Percentiles rank a stretch among this genome's conserved stretches.
phyloP scores from a whole-genome alignment of 495 filamentous ascomycete species.

The Hypoxylon rickii region DNA sequence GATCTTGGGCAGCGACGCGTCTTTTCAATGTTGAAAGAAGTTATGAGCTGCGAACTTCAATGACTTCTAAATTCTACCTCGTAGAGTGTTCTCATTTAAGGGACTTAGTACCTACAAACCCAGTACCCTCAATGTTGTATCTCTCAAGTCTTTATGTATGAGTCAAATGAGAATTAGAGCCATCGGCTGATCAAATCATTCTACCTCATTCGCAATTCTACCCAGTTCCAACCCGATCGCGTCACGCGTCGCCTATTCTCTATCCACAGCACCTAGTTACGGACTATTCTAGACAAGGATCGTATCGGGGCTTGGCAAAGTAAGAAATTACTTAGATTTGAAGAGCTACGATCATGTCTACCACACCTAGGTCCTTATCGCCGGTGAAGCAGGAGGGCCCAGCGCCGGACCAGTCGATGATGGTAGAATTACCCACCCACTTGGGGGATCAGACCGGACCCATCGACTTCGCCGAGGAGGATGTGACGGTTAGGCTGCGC shows the following conservation, averaged over 20 bases:
- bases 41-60: too few species aligned
- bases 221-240: conserved; percentile 7
- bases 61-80: too few species aligned
- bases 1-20: conserved; percentile 37
- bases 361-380: conserved; percentile 33
- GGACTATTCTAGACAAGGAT: conserved; percentile 23
- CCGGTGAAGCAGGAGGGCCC: conserved; percentile 30
- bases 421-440: conserved; percentile 38
- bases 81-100: neutral
- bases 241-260: conserved; percentile 31
- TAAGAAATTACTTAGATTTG: neutral
- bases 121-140: too few species aligned
- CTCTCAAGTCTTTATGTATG: conserved; percentile 7
- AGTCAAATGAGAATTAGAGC: neutral
- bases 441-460: conserved; percentile 27
- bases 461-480: conserved; percentile 17
- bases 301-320: neutral
- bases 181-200: conserved; percentile 11
- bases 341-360: conserved; percentile 29
- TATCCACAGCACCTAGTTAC: neutral
- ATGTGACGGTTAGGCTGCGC: conserved; percentile 29
- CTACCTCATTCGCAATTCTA: conserved; percentile 11
- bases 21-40: neutral
- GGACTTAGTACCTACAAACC: too few species aligned
- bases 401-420: conserved; percentile 36